Conservation (phyloP, 345 rosid species). For the Boechera stricta region DNA sequence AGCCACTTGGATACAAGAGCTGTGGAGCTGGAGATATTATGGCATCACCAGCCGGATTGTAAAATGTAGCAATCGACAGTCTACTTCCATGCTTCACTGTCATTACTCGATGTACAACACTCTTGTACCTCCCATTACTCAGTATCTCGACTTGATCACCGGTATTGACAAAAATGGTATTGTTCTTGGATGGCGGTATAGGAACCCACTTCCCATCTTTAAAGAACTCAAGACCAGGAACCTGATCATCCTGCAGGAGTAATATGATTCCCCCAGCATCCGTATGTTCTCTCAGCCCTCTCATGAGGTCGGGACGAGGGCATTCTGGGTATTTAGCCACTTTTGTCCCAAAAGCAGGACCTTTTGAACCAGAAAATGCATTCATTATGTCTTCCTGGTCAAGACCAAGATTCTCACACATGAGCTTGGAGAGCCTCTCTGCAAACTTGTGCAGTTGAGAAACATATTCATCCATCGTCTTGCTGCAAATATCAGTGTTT, state of each 20-base stretch:
- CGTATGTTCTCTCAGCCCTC: constrained; percentile 89
- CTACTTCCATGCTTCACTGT: constrained; percentile 75
- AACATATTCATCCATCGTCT: constrained; percentile 75
- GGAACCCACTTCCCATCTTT: constrained; percentile 78
- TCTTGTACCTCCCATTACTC: constrained; percentile 81
- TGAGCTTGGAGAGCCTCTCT: constrained; percentile 69
- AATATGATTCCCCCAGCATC: constrained; percentile 95
- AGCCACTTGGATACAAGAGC: constrained; percentile 69
- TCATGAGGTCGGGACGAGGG: constrained; percentile 71
- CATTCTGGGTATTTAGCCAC: constrained; percentile 87
- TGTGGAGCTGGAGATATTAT: constrained; percentile 71
- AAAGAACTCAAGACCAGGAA: constrained; percentile 85
- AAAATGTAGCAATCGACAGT: constrained; percentile 88
- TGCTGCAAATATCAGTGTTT: constrained; percentile 53
- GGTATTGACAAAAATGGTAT: constrained; percentile 71
- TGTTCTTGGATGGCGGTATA: constrained; percentile 89
- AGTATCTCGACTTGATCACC: constrained; percentile 90
- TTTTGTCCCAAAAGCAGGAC: constrained; percentile 88
- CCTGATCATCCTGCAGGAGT: constrained; percentile 85
- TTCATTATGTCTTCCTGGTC: constrained; percentile 57
- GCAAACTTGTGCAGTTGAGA: constrained; percentile 64
- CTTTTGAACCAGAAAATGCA: constrained; percentile 63
- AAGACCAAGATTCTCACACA: constrained; percentile 81
- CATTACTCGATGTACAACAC: constrained; percentile 82
- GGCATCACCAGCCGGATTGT: constrained; percentile 83